Evolutionary conservation across 371 early-diverging fungal species (phyloP), one percentile per base, ranked within the genome.

Genomic region (Parasitella parasitica): DNA sequence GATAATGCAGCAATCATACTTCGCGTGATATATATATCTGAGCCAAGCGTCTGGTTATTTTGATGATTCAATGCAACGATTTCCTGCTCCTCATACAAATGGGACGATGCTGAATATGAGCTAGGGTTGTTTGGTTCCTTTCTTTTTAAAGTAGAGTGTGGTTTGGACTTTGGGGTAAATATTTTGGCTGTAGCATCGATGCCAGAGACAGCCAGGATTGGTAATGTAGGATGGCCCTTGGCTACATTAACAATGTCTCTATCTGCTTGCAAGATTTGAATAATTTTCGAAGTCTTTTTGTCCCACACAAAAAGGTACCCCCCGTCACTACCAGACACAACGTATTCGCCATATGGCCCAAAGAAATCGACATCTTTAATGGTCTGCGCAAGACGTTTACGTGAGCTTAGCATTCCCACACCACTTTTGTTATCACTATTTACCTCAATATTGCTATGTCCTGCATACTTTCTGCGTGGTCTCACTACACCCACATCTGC

Each of bases 311-410:
- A 91, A 6, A 88, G 59, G 24, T 81, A 76, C 2, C 94, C 92
- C 63, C 90, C 92, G 61, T 94, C 94, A 1, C 89, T 88, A 0
- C 94, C 94, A 2, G 90, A 89, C 35, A 89, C 82, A 28, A 94
- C 72, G 56, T 88, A 92, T 56, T 84, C 84, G 57, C 86, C 88
- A 36, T 84, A 67, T 0, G 76, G 75, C 0, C 91, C 91, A 65
- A 84, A 85, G 70, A 92, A 92, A 59, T 86, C 89, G 22, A 89
- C 90, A 54, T 93, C 94, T 70, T 95, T 95, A 43, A 90, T 72
- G 0, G 91, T 91, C 73, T 87, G 71, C 12, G 46, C 24, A 4
- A 46, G 11, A 12, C 12, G 5, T 12, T 22, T 16, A 6, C 11
- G 11, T 6, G 9, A 22, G 3, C 12, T 1, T 18, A 7, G 20